Percentiles rank a stretch among this genome's conserved stretches.
phyloP scores from a whole-genome alignment of 2,329 filamentous ascomycete genomes.

The Cladophialophora bantiana region DNA sequence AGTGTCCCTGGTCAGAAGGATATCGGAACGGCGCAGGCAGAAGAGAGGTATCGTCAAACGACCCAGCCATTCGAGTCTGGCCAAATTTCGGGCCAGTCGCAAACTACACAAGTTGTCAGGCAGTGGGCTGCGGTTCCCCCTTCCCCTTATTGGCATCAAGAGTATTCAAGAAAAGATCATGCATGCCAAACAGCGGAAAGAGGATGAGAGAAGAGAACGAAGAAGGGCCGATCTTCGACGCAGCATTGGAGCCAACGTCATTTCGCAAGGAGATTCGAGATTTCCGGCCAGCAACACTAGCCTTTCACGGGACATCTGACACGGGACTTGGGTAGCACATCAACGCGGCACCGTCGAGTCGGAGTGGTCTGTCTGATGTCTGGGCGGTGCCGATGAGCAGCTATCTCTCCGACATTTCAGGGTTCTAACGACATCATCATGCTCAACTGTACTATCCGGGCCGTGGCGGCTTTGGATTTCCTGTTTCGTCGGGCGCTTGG shows the following conservation, averaged over 20 bases:
- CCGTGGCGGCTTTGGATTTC: constrained; percentile 31
- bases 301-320: constrained; percentile 25
- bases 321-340: neutral
- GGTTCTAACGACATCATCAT: constrained; percentile 16
- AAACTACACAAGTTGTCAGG: constrained; percentile 47
- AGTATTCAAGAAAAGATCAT: constrained; percentile 58
- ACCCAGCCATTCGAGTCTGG: constrained; percentile 45
- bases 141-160: constrained; percentile 55
- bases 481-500: constrained; percentile 20
- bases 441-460: constrained; percentile 12
- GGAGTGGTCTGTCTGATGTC: neutral
- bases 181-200: constrained; percentile 51
- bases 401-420: neutral
- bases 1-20: constrained; percentile 46
- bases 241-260: constrained; percentile 58
- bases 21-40: constrained; percentile 44
- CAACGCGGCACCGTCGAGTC: neutral
- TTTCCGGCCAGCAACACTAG: constrained; percentile 37
- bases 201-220: constrained; percentile 58
- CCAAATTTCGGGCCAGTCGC: constrained; percentile 41
- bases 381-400: neutral
- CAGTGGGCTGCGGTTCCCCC: constrained; percentile 56
- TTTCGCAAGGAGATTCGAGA: constrained; percentile 46
- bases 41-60: constrained; percentile 39
- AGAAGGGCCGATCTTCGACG: constrained; percentile 61